Conservation (phyloP, 345 rosid genomes). For the Moricandia arvensis region DNA sequence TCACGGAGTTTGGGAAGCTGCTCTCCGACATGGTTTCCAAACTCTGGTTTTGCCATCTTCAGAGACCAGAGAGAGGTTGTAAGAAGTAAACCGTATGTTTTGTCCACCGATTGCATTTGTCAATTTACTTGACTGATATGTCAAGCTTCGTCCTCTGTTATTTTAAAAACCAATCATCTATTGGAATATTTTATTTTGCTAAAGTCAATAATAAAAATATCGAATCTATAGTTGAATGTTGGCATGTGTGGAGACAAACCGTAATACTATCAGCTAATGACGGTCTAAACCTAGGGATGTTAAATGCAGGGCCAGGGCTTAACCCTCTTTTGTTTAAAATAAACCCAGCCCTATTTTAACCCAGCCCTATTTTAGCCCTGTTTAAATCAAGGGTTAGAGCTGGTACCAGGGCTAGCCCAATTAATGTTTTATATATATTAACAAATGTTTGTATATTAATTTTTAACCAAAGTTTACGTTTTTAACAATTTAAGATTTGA, state of each 20-base stretch:
- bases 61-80: background rate
- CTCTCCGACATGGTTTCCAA: slow-evolving; percentile 55
- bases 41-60: slow-evolving; percentile 39
- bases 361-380: too few relatives aligned
- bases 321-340: too few relatives aligned
- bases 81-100: background rate
- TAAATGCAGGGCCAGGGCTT: too few relatives aligned
- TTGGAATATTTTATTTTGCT: background rate
- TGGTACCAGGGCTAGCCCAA: too few relatives aligned
- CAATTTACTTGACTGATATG: background rate
- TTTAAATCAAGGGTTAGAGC: too few relatives aligned
- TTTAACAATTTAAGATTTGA: too few relatives aligned
- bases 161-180: background rate
- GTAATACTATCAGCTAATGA: too few relatives aligned
- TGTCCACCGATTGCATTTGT: background rate
- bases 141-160: background rate
- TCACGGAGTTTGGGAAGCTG: slow-evolving; percentile 55
- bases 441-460: too few relatives aligned
- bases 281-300: too few relatives aligned
- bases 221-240: background rate
- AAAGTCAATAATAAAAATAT: background rate
- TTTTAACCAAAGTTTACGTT: too few relatives aligned
- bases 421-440: too few relatives aligned
- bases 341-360: too few relatives aligned
- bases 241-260: background rate